Percentiles rank a stretch among this genome's conserved stretches.
These are phyloP conservation scores for Saxophila tyrrhenica DNA, from an alignment of 495 filamentous ascomycete species.

Conservation along the genomic window DNA sequence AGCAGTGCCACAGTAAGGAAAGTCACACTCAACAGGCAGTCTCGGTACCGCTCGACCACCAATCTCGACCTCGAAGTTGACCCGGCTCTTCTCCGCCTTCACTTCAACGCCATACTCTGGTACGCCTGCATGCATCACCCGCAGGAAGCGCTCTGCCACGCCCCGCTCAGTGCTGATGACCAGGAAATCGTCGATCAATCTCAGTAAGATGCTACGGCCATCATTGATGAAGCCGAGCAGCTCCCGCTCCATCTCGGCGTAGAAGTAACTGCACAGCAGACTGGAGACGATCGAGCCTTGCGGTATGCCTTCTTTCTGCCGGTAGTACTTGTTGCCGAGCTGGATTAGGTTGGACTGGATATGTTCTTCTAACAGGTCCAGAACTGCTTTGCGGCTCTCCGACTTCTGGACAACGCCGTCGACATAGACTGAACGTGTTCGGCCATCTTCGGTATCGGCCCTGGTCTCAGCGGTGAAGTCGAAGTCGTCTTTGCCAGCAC, in stretches of 20 bases:
- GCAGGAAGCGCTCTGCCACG: conserved; percentile 59
- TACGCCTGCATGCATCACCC: conserved; percentile 66
- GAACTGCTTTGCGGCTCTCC: conserved; percentile 46
- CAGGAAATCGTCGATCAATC: conserved; percentile 86
- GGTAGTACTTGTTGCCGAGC: conserved; percentile 79
- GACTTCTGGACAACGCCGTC: conserved; percentile 44
- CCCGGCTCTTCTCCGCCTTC: conserved; percentile 67
- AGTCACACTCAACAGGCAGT: conserved; percentile 38
- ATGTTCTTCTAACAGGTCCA: conserved; percentile 63
- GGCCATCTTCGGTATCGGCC: conserved; percentile 33
- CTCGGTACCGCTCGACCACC: conserved; percentile 43
- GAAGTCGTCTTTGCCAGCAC: conserved; percentile 37
- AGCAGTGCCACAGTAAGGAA: conserved; percentile 78
- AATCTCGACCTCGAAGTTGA: conserved; percentile 65
- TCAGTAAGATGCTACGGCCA: conserved; percentile 54
- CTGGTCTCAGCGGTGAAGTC: conserved; percentile 46
- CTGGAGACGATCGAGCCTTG: conserved; percentile 84
- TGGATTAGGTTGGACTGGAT: conserved; percentile 73
- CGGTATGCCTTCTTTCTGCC: conserved; percentile 80
- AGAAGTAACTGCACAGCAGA: conserved; percentile 87
- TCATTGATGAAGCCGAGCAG: conserved; percentile 53
- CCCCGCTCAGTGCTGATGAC: conserved; percentile 60
- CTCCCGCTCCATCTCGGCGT: conserved; percentile 67
- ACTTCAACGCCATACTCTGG: conserved; percentile 70
- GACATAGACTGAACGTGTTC: conserved; percentile 64